Evolutionary conservation across 805 yeast genomes (phyloP), one percentile per base, ranked within the genome.

Genomic region (Monosporozyma aerobia): DNA sequence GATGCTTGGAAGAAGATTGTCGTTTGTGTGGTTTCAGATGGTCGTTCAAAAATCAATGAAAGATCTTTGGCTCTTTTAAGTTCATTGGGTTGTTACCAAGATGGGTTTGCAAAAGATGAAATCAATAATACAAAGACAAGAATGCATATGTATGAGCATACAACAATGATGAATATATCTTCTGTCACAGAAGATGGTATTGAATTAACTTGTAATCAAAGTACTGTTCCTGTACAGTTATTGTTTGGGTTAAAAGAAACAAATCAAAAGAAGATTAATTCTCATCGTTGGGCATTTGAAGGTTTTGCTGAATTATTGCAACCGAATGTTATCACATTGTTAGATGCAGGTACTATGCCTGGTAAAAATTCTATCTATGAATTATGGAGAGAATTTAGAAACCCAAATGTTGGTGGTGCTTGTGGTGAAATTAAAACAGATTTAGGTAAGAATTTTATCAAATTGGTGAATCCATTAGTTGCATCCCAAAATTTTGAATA

Each of bases 401-500:
- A 82, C 60, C 85, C 89, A 1, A 78, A 81, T 51, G 95, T 92
- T 22, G 99, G 96, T 2, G 99, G 99, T 41, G 95, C 97, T 1
- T 92, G 99, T 79, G 99, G 99, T 51, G 98, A 94, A 66, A 92
- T 94, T 69, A 84, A 82, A 57, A 95, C 94, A 0, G 82, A 85
- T 68, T 72, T 90, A 51, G 97, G 98, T 2, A 73, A 73, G 23
- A 76, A 73, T 11, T 78, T 75, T 55, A 68, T 63, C 47, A 74
- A 77, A 47, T 71, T 92, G 45, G 57, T 83, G 14, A 92, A 92
- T 64, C 98, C 99, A 8, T 70, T 92, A 52, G 92, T 92, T 9
- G 97, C 98, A 2, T 95, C 97, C 0, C 98, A 94, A 68, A 92
- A 92, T 69, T 92, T 94, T 68, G 99, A 92, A 67, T 94, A 94